Evolutionary conservation across 2,329 filamentous ascomycete genomes (phyloP).

Genomic region (Hymenoscyphus linearis): DNA sequence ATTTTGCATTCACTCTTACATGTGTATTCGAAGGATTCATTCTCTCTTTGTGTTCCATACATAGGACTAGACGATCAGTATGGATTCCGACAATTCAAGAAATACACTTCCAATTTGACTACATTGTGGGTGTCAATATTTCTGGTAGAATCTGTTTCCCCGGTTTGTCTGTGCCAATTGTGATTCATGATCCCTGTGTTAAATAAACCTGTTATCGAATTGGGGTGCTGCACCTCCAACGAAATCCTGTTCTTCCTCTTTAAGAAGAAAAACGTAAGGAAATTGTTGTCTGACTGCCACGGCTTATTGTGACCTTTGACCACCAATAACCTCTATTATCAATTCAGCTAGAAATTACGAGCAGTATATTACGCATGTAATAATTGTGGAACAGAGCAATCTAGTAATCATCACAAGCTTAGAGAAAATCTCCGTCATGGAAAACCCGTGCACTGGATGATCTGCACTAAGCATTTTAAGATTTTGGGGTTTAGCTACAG

Average conservation of each 20-base stretch:
- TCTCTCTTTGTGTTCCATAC: conserved; percentile 15
- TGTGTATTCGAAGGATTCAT: conserved; percentile 18
- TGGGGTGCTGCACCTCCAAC: no score
- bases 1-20: conserved; percentile 15
- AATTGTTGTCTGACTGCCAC: no score
- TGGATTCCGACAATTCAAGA: conserved; percentile 18
- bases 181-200: background rate
- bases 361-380: no score
- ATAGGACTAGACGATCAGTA: conserved; percentile 18
- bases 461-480: no score
- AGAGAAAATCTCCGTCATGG: background rate
- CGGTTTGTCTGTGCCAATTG: background rate
- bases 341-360: no score
- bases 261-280: no score
- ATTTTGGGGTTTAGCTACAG: conserved; percentile 1
- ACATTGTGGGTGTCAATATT: background rate
- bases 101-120: background rate
- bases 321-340: no score
- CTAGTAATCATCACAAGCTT: no score
- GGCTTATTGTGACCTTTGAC: no score
- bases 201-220: no score
- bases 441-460: background rate
- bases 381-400: no score
- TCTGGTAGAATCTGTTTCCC: background rate
- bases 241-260: no score